Conservation (phyloP, 208 protist genomes). For the Trypanosoma caninum region DNA sequence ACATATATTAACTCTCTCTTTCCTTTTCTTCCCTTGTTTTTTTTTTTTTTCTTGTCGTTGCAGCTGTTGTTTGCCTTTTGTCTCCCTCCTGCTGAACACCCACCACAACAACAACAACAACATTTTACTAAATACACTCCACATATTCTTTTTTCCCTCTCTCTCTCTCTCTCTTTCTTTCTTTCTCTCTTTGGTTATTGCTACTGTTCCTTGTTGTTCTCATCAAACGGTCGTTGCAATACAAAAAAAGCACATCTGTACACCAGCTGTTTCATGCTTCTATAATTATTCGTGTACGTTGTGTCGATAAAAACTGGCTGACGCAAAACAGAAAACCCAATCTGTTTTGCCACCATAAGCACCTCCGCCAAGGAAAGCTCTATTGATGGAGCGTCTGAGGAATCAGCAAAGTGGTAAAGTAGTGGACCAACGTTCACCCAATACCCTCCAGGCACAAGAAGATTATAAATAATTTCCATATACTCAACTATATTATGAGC, state of each 20-base stretch:
- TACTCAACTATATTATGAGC: slow-evolving; percentile 97
- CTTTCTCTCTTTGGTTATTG: neutral
- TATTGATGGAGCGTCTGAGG: slow-evolving; percentile 80
- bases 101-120: neutral
- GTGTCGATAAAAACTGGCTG: slow-evolving; percentile 78
- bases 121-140: too few species aligned
- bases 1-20: neutral
- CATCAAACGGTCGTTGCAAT: slow-evolving; percentile 48
- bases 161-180: neutral
- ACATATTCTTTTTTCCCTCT: neutral
- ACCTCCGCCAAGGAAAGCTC: slow-evolving; percentile 90
- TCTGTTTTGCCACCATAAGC: slow-evolving; percentile 66
- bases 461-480: slow-evolving; percentile 89
- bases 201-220: slow-evolving; percentile 2
- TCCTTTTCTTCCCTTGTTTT: neutral
- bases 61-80: neutral
- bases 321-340: slow-evolving; percentile 71
- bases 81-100: neutral
- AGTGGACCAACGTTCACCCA: slow-evolving; percentile 96
- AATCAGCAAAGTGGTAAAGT: slow-evolving; percentile 95
- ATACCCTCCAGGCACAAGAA: slow-evolving; percentile 90
- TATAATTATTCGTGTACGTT: slow-evolving; percentile 90
- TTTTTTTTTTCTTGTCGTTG: neutral
- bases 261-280: slow-evolving; percentile 90
- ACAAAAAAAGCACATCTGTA: slow-evolving; percentile 91